Base-by-base conservation (phyloP, 345 rosid genomes). In the Nephelium lappaceum region DNA sequence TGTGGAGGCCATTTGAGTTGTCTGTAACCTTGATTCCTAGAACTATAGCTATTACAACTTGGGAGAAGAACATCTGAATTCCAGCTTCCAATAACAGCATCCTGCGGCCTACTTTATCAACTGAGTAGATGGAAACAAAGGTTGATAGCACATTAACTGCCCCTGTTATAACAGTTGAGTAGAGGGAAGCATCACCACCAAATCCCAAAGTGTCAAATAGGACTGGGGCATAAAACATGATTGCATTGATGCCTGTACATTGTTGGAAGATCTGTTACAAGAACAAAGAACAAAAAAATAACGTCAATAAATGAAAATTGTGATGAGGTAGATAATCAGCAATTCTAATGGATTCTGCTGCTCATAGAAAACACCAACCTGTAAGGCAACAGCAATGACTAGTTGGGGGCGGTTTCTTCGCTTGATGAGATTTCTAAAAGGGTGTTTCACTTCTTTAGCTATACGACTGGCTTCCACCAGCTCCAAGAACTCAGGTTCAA, bases 151-250 rank as follows among this genome's bases (percentile, higher is more conserved):
- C 95, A 49, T 96, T 96, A 58, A 94, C 99, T 0, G 98, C 98
- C 3, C 99, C 98, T 0, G 94, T 92, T 38, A 96, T 89, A 58
- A 94, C 98, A 21, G 99, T 91, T 0, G 99, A 96, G 90, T 94
- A 94, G 49, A 96, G 97, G n/a, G 99, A 39, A 38, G 98, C 97
- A 49, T 88, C 92, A 36, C 4, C 81, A 2, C 95, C 95, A 61
- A 94, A 94, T 0, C 99, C 99, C 63, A 96, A 71, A 0, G 98
- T 96, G 67, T 84, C 8, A 80, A 96, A 94, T 2, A 96, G 85
- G 27, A 96, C 99, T 0, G 98, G 99, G 2, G 99, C 98, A 47
- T 94, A 96, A 82, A 96, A 93, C 99, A 96, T 91, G 75, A 96
- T 96, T 21, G 99, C 97, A 64, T 93, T 96, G 84, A 96, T 96